Base-by-base conservation (phyloP, 257 asterid species). In the Apocynum venetum region DNA sequence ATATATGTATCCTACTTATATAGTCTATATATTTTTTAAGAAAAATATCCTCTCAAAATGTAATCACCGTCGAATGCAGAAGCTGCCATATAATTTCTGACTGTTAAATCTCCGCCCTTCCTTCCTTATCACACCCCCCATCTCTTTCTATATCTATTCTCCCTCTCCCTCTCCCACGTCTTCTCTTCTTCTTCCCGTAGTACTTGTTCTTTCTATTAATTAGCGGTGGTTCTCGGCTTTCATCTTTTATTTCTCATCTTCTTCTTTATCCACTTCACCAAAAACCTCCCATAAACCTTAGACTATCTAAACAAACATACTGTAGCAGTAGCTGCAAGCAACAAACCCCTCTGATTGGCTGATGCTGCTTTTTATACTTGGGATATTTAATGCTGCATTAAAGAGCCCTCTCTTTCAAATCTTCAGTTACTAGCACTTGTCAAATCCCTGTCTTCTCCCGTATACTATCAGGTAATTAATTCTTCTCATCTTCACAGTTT, bases 91-190 rank as follows among this genome's bases (percentile, higher is more conserved):
- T 77, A 76, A 70, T 64, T 87, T 86, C 97, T 86, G 96, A 83
- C 91, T 82, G 82, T 91, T 89, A 83, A 94, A 94, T 90, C 97
- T 94, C 97, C 81, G 71, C 98, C 97, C 96, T 89, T 89, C 97
- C 87, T 94, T 83, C 91, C 97, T 92, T 94, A 94, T 94, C 98
- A 80, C 91, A 71, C 88, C 77, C 86, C 85, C 70, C 68, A 64
- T 80, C 79, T 48, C 57, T 69, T 74, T 78, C 75, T 76, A 75
- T 84, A 70, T 80, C 82, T 70, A 55, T 53, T 59, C 53, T 20
- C 25, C 11, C 72, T 73, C 77, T 6, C 72, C 63, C 46, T 76
- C 79, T 82, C 81, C 81, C 48, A 65, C 68, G 44, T 79, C 63
- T 47, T 51, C 66, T 77, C 68, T 41, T 4, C 25, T 14, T 20